Base-by-base conservation (phyloP, 2,329 filamentous ascomycete species). In the Talaromyces albobiverticillius region DNA sequence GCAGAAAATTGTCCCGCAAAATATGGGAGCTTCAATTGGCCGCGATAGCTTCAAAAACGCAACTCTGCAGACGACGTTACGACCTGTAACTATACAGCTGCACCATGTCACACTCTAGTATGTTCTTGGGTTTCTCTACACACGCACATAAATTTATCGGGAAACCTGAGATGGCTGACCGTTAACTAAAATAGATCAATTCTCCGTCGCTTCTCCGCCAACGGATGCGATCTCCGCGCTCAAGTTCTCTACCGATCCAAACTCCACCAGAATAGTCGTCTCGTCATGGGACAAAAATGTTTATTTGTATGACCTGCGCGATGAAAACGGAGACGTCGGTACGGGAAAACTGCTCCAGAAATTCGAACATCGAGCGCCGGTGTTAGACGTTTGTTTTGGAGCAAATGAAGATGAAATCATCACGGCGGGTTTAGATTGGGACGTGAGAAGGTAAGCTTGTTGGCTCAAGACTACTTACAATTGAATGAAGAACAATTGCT, bases 281-380 rank as follows among this genome's bases (percentile, higher is more conserved):
- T 88, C 92, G 10, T 96, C 91, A 53, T 99, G 94, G 94, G 93
- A 97, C 74, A 90, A 86, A 72, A 84, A 90, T 69, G 84, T 95
- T 53, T 95, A 96, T 73, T 80, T 93, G 50, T 97, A 97, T 79
- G 89, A 95, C 67, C 82, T 87, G 56, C 75, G 78, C 16, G 73
- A 73, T 43, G 76, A 77, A 58, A 81, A 80, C 48, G 70, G 69
- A 20, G 79, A 81, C 59, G 78, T 82, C 34, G 82, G 81, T 22
- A 73, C 76, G 48, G 86, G 84, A 6, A 82, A 81, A 52, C 78
- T 95, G 26, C 66, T 92, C 29, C 82, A 83, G 60, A 89, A 86
- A 60, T 90, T 87, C 65, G 86, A 91, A 70, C 88, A 94, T 70
- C 83, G 86, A 57, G 90, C 90, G 7, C 91, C 94, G 0, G 88